These are phyloP conservation scores for Fusarium buxicola DNA, from an alignment of 2,329 filamentous ascomycete species.

Conservation along the genomic window DNA sequence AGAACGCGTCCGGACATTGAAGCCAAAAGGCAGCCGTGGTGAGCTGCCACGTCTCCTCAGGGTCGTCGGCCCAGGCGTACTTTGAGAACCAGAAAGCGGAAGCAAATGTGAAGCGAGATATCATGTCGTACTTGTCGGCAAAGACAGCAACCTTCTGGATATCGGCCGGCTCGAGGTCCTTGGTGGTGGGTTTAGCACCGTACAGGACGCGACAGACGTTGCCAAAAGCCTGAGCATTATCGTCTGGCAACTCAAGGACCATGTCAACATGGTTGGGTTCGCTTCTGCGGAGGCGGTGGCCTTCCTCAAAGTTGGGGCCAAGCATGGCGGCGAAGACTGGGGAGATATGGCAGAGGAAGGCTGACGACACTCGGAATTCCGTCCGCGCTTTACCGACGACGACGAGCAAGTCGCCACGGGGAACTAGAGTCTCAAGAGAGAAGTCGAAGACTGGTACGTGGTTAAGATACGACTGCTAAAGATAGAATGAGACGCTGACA, in stretches of 20 bases:
- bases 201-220: constrained; percentile 16
- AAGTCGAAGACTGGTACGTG: too few species aligned
- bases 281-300: constrained; percentile 1
- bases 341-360: constrained; percentile 36
- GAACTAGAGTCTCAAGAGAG: constrained; percentile 2
- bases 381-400: constrained; percentile 20
- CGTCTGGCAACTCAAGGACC: constrained; percentile 23
- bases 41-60: constrained; percentile 26
- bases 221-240: constrained; percentile 8
- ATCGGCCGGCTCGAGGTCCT: constrained; percentile 10
- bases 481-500: too few species aligned
- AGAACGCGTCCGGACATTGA: constrained; percentile 18
- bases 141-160: constrained; percentile 20
- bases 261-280: constrained; percentile 3
- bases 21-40: constrained; percentile 20
- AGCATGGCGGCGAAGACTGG: constrained; percentile 29
- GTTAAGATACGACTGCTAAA: too few species aligned
- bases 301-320: constrained; percentile 18
- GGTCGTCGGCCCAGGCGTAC: constrained; percentile 18
- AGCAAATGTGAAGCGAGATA: constrained; percentile 21
- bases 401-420: constrained; percentile 34
- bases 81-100: constrained; percentile 25
- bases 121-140: constrained; percentile 28
- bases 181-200: constrained; percentile 11
- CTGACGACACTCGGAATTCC: constrained; percentile 25